Evolutionary conservation across 148 eudicot genomes (phyloP).

Genomic region (Arctostaphylos glauca): DNA sequence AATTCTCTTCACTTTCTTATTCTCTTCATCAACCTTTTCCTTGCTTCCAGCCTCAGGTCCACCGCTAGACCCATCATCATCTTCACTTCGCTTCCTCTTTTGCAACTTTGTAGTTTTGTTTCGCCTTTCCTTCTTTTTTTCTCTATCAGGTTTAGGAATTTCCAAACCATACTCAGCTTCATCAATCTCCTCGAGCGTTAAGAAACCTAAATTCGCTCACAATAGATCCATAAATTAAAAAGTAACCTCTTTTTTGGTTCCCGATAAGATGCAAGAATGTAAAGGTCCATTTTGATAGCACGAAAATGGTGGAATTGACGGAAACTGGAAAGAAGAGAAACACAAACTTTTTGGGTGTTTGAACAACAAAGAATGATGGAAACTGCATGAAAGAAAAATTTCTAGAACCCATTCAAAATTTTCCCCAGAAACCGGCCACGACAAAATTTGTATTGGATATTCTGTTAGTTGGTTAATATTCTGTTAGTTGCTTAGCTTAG

Average conservation of each 20-base stretch:
- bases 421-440: background rate
- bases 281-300: background rate
- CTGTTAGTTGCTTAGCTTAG: too few relatives aligned
- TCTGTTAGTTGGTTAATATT: too few relatives aligned
- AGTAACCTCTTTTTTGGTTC: background rate
- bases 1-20: slow-evolving; percentile 32
- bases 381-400: background rate
- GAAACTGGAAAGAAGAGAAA: background rate
- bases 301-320: background rate
- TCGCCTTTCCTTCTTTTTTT: slow-evolving; percentile 24
- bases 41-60: slow-evolving; percentile 25
- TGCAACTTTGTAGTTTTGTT: slow-evolving; percentile 24
- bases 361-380: background rate
- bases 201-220: slow-evolving; percentile 49
- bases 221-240: background rate
- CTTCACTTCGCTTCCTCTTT: slow-evolving; percentile 38
- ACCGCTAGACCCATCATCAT: slow-evolving; percentile 20
- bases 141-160: slow-evolving; percentile 33
- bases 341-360: background rate
- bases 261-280: background rate
- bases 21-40: slow-evolving; percentile 31
- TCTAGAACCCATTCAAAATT: background rate
- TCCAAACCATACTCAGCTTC: slow-evolving; percentile 56
- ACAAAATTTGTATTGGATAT: too few relatives aligned
- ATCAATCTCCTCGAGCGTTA: slow-evolving; percentile 90